Evolutionary conservation across 2,329 filamentous ascomycete species (phyloP).

Genomic region (Knufia fluminis): DNA sequence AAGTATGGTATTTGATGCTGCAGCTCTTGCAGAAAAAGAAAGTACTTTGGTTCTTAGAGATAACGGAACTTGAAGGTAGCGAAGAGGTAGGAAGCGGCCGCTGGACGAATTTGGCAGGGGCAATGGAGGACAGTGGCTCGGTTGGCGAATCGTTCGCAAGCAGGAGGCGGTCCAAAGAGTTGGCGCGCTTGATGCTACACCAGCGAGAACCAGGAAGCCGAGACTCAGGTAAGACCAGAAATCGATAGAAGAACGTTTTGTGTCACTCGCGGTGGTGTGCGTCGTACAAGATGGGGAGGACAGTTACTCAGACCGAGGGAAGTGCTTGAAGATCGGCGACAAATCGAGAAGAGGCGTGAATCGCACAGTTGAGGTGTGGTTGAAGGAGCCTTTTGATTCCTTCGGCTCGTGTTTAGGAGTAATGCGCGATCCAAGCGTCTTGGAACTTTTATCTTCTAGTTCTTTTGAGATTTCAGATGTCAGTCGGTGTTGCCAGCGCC

Average conservation of each 20-base stretch:
- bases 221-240: slow-evolving; percentile 2
- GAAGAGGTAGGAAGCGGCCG: not conserved
- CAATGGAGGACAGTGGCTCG: not conserved
- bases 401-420: not conserved
- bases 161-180: not conserved
- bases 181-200: slow-evolving; percentile 4
- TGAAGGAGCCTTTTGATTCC: too few species aligned
- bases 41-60: not conserved
- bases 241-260: slow-evolving; percentile 4
- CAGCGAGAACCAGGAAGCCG: not conserved
- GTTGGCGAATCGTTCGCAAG: not conserved
- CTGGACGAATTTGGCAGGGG: slow-evolving; percentile 1
- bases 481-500: not conserved
- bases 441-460: not conserved
- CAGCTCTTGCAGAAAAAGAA: not conserved
- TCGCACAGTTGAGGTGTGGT: not conserved
- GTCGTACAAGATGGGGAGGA: slow-evolving; percentile 16
- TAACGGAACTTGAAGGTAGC: not conserved
- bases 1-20: slow-evolving; percentile 2
- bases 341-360: not conserved
- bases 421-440: not conserved
- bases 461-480: not conserved
- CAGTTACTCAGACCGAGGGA: not conserved
- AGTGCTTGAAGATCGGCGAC: not conserved
- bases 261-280: slow-evolving; percentile 4